Percentiles rank a stretch among this genome's conserved stretches.
Conservation (phyloP, 805 yeast genomes). For the Saccharomyces kudriavzevii region DNA sequence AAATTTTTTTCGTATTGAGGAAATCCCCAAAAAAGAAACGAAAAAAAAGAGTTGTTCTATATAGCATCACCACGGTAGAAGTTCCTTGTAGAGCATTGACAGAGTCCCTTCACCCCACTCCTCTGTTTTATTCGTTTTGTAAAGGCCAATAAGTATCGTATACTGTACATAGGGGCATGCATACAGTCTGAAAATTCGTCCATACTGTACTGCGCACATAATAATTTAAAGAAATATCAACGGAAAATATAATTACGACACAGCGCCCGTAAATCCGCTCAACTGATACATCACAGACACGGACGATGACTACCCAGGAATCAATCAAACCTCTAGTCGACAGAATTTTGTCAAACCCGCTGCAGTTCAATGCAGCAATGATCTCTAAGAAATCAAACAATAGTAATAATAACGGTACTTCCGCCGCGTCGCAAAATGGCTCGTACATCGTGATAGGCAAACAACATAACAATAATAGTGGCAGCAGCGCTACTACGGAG, state of each 20-base stretch:
- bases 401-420: neutral
- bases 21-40: neutral
- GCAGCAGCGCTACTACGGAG: neutral
- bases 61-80: neutral
- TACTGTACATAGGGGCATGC: neutral
- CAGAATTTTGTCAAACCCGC: conserved; percentile 51
- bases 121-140: neutral
- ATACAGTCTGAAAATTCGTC: neutral
- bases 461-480: conserved; percentile 1
- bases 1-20: neutral
- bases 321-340: conserved; percentile 47
- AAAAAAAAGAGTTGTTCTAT: neutral
- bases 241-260: neutral
- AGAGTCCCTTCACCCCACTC: neutral
- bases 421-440: conserved; percentile 30
- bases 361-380: conserved; percentile 40
- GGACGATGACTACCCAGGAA: conserved; percentile 23
- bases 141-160: neutral
- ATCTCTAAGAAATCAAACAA: neutral
- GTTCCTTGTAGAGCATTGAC: neutral
- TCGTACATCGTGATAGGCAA: conserved; percentile 39
- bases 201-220: neutral
- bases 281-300: neutral
- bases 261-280: neutral
- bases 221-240: neutral